Conservation (phyloP, 257 asterid species). For the Solanum tarapatanum region DNA sequence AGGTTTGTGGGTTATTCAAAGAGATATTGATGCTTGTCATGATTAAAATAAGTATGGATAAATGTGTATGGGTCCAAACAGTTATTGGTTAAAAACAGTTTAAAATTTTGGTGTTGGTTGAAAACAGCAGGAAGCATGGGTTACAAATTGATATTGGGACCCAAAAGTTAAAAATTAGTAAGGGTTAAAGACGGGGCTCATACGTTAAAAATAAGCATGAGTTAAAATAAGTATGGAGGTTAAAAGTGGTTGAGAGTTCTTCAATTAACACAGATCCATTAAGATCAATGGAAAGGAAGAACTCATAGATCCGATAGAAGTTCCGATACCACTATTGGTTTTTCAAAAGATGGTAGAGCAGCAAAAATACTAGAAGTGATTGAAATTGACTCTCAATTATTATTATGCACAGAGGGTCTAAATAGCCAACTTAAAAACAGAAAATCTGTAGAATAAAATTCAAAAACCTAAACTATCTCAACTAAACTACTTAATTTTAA, state of each 20-base stretch:
- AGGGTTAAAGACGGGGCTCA: not conserved
- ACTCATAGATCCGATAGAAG: not conserved
- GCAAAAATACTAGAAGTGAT: not conserved
- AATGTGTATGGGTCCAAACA: not conserved
- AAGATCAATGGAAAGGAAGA: not conserved
- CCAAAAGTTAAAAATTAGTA: not conserved
- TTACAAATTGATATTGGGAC: not conserved
- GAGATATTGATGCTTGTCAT: not conserved
- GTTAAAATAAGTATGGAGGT: not conserved
- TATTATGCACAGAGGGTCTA: not conserved
- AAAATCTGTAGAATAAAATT: not conserved
- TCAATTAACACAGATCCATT: not conserved
- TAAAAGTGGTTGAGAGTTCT: not conserved
- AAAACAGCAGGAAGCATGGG: not conserved
- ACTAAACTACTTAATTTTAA: not conserved
- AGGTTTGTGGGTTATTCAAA: not conserved
- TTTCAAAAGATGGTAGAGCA: not conserved
- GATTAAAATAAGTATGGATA: not conserved
- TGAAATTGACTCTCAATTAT: not conserved
- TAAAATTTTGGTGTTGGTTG: not conserved
- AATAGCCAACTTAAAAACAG: not conserved
- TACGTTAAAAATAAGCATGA: not conserved
- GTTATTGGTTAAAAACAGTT: not conserved
- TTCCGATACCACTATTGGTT: not conserved
- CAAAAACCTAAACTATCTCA: not conserved